These are phyloP conservation scores for Coemansia sp. DNA, from an alignment of 192 early-diverging fungal species.

Conservation along the genomic window DNA sequence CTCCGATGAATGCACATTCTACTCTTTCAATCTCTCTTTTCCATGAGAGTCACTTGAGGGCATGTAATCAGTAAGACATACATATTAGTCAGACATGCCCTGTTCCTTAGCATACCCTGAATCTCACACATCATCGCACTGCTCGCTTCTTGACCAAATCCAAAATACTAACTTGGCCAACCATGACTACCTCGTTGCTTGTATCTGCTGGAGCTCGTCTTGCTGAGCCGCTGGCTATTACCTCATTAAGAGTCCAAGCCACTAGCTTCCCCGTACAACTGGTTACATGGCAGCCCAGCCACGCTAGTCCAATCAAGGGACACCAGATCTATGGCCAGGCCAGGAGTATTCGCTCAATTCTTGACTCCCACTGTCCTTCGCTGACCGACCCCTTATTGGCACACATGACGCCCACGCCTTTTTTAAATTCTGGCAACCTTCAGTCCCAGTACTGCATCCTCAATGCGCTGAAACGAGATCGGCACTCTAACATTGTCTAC, in stretches of 20 bases:
- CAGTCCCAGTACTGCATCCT: constrained; percentile 54
- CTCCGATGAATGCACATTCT: too few relatives aligned
- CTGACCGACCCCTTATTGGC: constrained; percentile 45
- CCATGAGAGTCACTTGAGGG: too few relatives aligned
- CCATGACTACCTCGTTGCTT: not conserved
- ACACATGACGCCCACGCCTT: constrained; percentile 62
- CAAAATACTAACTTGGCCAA: not conserved
- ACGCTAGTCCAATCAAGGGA: not conserved
- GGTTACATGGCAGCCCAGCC: not conserved
- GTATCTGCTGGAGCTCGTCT: not conserved
- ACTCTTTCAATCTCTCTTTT: too few relatives aligned
- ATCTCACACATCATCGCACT: too few relatives aligned
- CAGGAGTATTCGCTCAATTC: not conserved
- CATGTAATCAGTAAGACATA: too few relatives aligned
- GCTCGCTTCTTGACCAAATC: not conserved
- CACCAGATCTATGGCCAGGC: not conserved
- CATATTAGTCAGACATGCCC: too few relatives aligned
- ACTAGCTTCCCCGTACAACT: not conserved
- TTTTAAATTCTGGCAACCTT: constrained; percentile 64
- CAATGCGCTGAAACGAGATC: constrained; percentile 38
- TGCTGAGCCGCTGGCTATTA: not conserved
- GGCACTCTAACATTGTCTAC: not conserved
- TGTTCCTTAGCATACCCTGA: too few relatives aligned
- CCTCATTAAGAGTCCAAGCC: not conserved
- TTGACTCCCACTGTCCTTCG: constrained; percentile 40